Conservation (phyloP, 2,329 filamentous ascomycete genomes). For the Calycina marina region DNA sequence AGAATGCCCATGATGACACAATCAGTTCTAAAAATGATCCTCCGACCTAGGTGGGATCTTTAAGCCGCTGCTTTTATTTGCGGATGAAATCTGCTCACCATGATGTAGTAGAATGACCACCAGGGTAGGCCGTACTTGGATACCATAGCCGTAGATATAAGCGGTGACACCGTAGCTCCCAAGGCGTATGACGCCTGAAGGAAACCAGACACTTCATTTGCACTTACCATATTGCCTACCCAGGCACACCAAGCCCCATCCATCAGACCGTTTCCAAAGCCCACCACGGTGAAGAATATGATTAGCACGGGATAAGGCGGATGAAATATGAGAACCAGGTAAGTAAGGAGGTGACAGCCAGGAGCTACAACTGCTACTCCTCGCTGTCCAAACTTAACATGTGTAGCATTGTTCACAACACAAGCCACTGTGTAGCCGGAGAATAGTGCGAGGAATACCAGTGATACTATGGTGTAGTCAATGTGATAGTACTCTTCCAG, state of each 20-base stretch:
- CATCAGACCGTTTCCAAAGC: conserved; percentile 57
- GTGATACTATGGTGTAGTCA: conserved; percentile 46
- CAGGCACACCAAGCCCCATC: conserved; percentile 45
- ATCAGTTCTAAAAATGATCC: conserved; percentile 40
- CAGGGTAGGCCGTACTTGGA: conserved; percentile 44
- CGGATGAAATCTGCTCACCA: conserved; percentile 51
- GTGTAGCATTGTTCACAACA: conserved; percentile 48
- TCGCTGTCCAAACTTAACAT: conserved; percentile 44
- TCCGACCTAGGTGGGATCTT: conserved; percentile 27
- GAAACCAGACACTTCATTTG: conserved; percentile 59
- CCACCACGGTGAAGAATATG: conserved; percentile 48
- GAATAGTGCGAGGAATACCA: conserved; percentile 53
- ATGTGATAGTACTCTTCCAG: conserved; percentile 48
- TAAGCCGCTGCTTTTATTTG: not conserved
- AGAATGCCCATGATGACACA: conserved; percentile 42
- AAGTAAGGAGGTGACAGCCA: conserved; percentile 46
- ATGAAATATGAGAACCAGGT: conserved; percentile 49
- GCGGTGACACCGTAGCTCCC: conserved; percentile 51
- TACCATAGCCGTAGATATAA: conserved; percentile 59
- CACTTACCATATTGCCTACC: conserved; percentile 46
- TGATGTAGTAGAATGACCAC: conserved; percentile 63
- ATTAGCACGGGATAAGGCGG: conserved; percentile 56
- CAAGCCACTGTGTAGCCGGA: conserved; percentile 50
- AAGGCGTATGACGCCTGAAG: conserved; percentile 58
- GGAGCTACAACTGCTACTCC: conserved; percentile 56